These are phyloP conservation scores for Verruconis gallopava DNA, from an alignment of 2,329 filamentous ascomycete species.

Conservation along the genomic window DNA sequence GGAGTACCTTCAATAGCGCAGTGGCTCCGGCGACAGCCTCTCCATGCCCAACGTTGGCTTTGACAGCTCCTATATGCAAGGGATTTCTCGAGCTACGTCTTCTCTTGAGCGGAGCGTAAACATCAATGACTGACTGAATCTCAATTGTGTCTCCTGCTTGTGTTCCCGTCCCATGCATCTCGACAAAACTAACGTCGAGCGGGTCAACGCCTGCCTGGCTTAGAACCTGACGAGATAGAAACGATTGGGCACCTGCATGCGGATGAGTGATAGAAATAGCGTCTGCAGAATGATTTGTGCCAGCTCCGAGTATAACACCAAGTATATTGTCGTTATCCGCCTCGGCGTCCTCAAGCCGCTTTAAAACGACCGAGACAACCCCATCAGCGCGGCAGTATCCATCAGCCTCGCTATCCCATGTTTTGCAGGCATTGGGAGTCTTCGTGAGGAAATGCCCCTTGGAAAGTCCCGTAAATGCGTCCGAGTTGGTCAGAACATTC, in stretches of 20 bases:
- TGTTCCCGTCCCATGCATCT: slow-evolving; percentile 22
- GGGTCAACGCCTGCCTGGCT: slow-evolving; percentile 4
- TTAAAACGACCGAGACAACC: slow-evolving; percentile 1
- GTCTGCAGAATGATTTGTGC: slow-evolving; percentile 11
- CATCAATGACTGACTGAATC: slow-evolving; percentile 13
- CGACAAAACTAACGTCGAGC: slow-evolving; percentile 16
- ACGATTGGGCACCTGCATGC: slow-evolving; percentile 14
- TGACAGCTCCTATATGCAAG: slow-evolving; percentile 20
- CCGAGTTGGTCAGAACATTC: slow-evolving; percentile 15
- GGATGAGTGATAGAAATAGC: slow-evolving; percentile 19
- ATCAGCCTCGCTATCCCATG: slow-evolving; percentile 8
- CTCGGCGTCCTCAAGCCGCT: slow-evolving; percentile 7
- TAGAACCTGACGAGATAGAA: slow-evolving; percentile 13
- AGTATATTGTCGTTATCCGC: slow-evolving; percentile 8
- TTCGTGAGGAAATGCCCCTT: slow-evolving; percentile 17
- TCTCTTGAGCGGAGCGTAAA: slow-evolving; percentile 14
- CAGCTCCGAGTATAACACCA: slow-evolving; percentile 4
- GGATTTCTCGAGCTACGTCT: slow-evolving; percentile 10
- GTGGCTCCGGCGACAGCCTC: slow-evolving; percentile 22
- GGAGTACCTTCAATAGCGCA: slow-evolving; percentile 22
- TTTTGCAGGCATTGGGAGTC: slow-evolving; percentile 12
- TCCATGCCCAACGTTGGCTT: slow-evolving; percentile 24
- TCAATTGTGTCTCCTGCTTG: slow-evolving; percentile 18
- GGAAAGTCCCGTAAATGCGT: slow-evolving; percentile 12
- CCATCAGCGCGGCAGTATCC: slow-evolving; percentile 9